Evolutionary conservation across 2,329 filamentous ascomycete species (phyloP).

Genomic region (Alternaria brassicicola): DNA sequence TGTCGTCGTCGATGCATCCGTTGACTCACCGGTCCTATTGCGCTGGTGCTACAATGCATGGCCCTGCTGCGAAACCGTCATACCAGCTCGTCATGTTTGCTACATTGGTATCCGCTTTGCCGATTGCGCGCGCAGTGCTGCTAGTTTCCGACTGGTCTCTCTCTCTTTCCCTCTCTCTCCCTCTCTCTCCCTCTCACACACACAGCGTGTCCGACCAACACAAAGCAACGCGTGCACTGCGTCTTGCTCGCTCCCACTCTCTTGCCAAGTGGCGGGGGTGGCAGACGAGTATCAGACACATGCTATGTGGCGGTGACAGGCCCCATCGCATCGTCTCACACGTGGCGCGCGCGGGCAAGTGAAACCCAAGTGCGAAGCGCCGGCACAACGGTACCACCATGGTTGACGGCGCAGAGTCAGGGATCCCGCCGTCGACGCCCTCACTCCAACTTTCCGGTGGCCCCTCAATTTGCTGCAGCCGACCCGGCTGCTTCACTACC

Average conservation of each 20-base stretch:
- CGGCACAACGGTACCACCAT: constrained; percentile 34
- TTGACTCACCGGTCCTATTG: constrained; percentile 13
- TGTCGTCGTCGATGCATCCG: neutral
- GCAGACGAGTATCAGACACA: constrained; percentile 20
- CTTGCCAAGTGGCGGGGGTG: constrained; percentile 19
- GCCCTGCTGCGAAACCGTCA: constrained; percentile 23
- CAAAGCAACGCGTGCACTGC: constrained; percentile 11
- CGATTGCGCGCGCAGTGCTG: neutral
- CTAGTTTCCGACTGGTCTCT: constrained; percentile 7
- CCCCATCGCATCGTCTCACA: constrained; percentile 20
- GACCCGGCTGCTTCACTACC: constrained; percentile 14
- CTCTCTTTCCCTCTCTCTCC: too few species aligned
- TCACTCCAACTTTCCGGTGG: neutral
- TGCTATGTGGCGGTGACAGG: constrained; percentile 20
- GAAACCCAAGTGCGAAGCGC: constrained; percentile 39
- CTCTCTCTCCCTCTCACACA: too few species aligned
- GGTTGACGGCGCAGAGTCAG: constrained; percentile 28
- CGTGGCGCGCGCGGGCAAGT: constrained; percentile 35
- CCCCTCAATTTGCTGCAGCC: constrained; percentile 12
- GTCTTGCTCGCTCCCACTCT: constrained; percentile 1
- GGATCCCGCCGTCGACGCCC: constrained; percentile 21
- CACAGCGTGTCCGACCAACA: constrained; percentile 17
- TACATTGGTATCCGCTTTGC: constrained; percentile 6
- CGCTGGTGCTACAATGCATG: constrained; percentile 4
- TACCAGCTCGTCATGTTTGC: constrained; percentile 5